Evolutionary conservation across 2,329 filamentous ascomycete species (phyloP).

Genomic region (Fusarium ambrosium): DNA sequence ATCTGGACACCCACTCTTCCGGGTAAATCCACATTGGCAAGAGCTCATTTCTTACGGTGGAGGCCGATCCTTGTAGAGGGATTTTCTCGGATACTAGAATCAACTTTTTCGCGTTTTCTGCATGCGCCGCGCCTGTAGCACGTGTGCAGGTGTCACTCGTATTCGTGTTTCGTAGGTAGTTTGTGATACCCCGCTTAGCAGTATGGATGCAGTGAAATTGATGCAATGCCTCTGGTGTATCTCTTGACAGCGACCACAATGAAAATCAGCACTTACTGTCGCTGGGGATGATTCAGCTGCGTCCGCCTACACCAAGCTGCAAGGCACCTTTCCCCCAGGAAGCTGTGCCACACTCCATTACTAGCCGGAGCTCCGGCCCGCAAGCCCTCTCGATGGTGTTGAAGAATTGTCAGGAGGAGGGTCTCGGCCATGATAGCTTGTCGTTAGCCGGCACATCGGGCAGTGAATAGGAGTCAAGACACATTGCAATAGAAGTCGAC

Average conservation of each 20-base stretch:
- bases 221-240: not conserved
- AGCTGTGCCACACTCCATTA: not conserved
- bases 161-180: not conserved
- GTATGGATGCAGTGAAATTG: not conserved
- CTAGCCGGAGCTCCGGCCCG: not conserved
- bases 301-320: not conserved
- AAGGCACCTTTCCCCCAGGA: not conserved
- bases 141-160: not conserved
- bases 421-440: not conserved
- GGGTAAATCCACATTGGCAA: conserved; percentile 48
- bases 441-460: not conserved
- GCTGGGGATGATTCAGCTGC: not conserved
- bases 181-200: not conserved
- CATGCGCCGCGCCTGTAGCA: conserved; percentile 5
- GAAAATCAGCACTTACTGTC: not conserved
- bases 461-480: not conserved
- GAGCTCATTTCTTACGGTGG: conserved; percentile 46
- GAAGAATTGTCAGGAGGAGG: not conserved
- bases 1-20: conserved; percentile 40
- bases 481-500: not conserved
- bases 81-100: conserved; percentile 15
- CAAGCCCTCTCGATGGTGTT: not conserved
- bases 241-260: not conserved
- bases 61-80: conserved; percentile 40
- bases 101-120: conserved; percentile 20